Evolutionary conservation across 805 yeast species (phyloP).

Genomic region (Barnettozyma vustinii): DNA sequence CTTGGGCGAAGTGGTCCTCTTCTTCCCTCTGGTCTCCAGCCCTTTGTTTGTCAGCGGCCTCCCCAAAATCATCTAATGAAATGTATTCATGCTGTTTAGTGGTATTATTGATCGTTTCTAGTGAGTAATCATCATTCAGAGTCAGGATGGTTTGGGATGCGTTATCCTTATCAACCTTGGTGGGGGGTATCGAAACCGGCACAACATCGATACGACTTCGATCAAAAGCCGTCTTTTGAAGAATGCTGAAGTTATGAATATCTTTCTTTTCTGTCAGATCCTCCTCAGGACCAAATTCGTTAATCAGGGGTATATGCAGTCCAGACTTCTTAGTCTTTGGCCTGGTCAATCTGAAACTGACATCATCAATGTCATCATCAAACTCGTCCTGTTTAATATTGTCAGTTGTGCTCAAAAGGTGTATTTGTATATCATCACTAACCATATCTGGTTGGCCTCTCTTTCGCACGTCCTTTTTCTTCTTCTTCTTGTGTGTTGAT

Average conservation of each 20-base stretch:
- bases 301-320: background rate
- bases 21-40: slow-evolving; percentile 19
- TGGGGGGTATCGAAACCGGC: background rate
- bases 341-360: background rate
- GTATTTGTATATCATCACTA: background rate
- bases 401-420: background rate
- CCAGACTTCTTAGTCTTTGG: background rate
- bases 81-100: background rate
- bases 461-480: background rate
- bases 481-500: background rate
- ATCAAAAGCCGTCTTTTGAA: no score
- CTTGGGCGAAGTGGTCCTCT: slow-evolving; percentile 17
- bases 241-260: no score
- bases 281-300: background rate
- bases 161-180: background rate
- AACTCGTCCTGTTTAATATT: background rate
- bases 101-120: background rate
- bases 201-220: background rate
- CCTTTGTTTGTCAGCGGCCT: slow-evolving; percentile 15
- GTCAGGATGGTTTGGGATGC: background rate
- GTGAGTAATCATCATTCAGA: background rate
- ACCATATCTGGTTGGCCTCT: background rate
- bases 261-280: background rate
- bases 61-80: slow-evolving; percentile 2
- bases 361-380: background rate